These are phyloP conservation scores for Hyaloscypha finlandica DNA, from an alignment of 495 filamentous ascomycete genomes.

Conservation along the genomic window DNA sequence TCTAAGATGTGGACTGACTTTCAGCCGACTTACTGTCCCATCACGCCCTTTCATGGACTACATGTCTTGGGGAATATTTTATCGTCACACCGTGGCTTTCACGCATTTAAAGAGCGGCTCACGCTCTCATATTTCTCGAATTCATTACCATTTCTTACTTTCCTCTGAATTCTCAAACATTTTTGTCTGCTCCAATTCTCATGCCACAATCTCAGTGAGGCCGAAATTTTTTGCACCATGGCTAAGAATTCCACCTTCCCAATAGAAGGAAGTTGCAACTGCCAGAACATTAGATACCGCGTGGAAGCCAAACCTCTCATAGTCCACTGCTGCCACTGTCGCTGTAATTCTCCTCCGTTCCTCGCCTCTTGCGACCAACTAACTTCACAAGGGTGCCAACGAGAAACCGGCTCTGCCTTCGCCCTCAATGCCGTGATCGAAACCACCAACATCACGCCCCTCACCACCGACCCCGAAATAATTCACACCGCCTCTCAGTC, in stretches of 20 bases:
- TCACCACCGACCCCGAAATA: neutral
- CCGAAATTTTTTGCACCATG: neutral
- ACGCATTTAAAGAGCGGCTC: too few relatives aligned
- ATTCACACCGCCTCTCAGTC: neutral
- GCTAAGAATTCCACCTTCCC: neutral
- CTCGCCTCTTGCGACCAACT: neutral
- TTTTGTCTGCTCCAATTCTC: too few relatives aligned
- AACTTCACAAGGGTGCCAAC: constrained; percentile 6
- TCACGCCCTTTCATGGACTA: too few relatives aligned
- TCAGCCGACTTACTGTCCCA: too few relatives aligned
- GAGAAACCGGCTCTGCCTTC: constrained; percentile 10
- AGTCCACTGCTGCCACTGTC: constrained; percentile 10
- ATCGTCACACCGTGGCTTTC: too few relatives aligned
- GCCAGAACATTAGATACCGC: constrained; percentile 7
- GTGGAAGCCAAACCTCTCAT: constrained; percentile 5
- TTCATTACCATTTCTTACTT: too few relatives aligned
- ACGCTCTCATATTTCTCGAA: too few relatives aligned
- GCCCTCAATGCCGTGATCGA: constrained; percentile 7
- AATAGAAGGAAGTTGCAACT: constrained; percentile 2
- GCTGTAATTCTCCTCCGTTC: neutral
- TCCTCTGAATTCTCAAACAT: too few relatives aligned
- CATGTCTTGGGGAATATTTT: too few relatives aligned
- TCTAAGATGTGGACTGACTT: too few relatives aligned
- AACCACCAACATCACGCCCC: neutral
- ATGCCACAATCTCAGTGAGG: too few relatives aligned